These are phyloP conservation scores for Escovopsis sp. DNA, from an alignment of 2,329 filamentous ascomycete genomes.

Conservation along the genomic window DNA sequence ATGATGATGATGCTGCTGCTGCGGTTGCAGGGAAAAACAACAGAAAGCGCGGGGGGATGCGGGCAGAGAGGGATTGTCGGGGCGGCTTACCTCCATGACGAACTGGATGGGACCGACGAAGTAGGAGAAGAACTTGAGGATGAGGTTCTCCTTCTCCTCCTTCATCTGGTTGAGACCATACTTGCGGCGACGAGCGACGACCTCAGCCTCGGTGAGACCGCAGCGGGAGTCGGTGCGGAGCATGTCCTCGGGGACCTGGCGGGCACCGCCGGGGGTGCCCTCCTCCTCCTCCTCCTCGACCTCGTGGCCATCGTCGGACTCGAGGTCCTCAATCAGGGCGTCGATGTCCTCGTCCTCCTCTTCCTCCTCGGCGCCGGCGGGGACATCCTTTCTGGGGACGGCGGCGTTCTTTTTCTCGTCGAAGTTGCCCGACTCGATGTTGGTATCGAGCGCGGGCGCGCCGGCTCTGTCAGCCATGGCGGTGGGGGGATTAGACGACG, in stretches of 20 bases:
- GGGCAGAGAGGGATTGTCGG: no score
- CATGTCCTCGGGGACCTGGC: conserved; percentile 55
- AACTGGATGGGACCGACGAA: conserved; percentile 86
- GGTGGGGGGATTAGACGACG: conserved; percentile 1
- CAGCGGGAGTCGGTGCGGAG: conserved; percentile 59
- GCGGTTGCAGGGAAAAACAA: no score
- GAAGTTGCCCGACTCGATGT: conserved; percentile 49
- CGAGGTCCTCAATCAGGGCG: conserved; percentile 72
- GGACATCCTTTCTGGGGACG: conserved; percentile 22
- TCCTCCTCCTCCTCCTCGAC: conserved; percentile 44
- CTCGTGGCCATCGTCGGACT: conserved; percentile 61
- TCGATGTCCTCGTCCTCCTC: conserved; percentile 70
- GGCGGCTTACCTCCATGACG: conserved; percentile 64
- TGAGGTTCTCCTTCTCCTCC: conserved; percentile 73
- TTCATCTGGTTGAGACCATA: conserved; percentile 82
- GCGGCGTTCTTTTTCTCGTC: conserved; percentile 41
- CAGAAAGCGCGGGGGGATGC: no score
- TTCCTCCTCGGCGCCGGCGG: conserved; percentile 47
- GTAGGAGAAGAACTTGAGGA: conserved; percentile 70
- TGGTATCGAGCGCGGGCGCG: conserved; percentile 45
- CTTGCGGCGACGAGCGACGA: conserved; percentile 46
- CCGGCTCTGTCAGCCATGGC: conserved; percentile 39
- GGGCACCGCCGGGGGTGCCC: conserved; percentile 35
- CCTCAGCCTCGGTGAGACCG: conserved; percentile 60
- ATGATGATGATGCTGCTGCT: neutral